phyloP scores from a whole-genome alignment of 2,329 filamentous ascomycete genomes.

The Acarospora socialis region DNA sequence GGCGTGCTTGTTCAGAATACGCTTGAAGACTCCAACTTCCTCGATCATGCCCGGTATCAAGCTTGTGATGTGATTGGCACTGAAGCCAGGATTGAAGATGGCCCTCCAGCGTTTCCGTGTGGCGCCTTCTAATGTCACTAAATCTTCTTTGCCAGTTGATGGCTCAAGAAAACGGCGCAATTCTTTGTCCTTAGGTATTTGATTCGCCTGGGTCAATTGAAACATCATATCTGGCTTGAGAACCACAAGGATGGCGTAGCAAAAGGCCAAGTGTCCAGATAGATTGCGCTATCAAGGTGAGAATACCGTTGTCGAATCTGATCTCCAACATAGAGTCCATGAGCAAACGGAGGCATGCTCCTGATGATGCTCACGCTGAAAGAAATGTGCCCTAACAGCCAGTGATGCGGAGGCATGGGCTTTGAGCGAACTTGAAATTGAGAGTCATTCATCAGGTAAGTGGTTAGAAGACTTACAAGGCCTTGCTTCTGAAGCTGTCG shows the following conservation, averaged over 20 bases:
- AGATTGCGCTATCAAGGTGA: conserved; percentile 14
- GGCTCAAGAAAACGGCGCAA: conserved; percentile 5
- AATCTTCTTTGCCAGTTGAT: background rate
- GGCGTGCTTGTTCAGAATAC: conserved; percentile 15
- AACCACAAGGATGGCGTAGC: background rate
- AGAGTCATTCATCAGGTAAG: too few species aligned
- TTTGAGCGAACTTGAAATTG: too few species aligned
- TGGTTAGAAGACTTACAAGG: conserved; percentile 12
- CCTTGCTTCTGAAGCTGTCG: conserved; percentile 7
- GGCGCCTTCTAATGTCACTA: conserved; percentile 1
- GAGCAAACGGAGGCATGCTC: conserved; percentile 14
- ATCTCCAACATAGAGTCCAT: conserved; percentile 14
- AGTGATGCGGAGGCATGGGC: conserved; percentile 17
- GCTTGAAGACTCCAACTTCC: conserved; percentile 13
- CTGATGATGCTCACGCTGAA: conserved; percentile 12
- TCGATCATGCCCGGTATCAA: conserved; percentile 12
- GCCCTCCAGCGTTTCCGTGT: conserved; percentile 14
- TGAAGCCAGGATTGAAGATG: conserved; percentile 13
- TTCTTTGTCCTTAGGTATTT: background rate
- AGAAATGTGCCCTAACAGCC: conserved; percentile 16
- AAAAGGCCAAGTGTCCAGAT: conserved; percentile 9
- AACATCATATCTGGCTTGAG: background rate
- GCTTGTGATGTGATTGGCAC: conserved; percentile 8
- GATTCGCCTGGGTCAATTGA: conserved; percentile 1
- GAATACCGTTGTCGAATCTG: conserved; percentile 14